Conservation (phyloP, 495 filamentous ascomycete genomes). For the Aspergillus carlsbadensis region DNA sequence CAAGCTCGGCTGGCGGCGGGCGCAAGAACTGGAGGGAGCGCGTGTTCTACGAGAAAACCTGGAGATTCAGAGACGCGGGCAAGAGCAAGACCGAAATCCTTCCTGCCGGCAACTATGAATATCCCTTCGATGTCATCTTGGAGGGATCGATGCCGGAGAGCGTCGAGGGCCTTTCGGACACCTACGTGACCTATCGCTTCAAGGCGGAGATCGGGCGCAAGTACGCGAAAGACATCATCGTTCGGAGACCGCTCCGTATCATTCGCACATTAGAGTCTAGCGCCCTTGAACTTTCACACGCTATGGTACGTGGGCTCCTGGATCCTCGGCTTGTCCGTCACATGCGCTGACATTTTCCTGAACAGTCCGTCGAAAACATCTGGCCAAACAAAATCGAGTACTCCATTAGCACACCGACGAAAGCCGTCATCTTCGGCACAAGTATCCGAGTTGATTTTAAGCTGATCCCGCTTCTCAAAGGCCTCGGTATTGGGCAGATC, state of each 20-base stretch:
- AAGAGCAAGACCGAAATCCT: slow-evolving; percentile 61
- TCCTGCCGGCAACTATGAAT: slow-evolving; percentile 82
- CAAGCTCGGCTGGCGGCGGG: slow-evolving; percentile 42
- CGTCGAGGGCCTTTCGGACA: slow-evolving; percentile 79
- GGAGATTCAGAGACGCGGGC: slow-evolving; percentile 50
- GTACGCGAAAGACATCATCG: slow-evolving; percentile 74
- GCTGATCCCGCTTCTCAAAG: slow-evolving; percentile 82
- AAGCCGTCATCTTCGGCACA: slow-evolving; percentile 89
- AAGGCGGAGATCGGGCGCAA: slow-evolving; percentile 83
- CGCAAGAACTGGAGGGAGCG: slow-evolving; percentile 51
- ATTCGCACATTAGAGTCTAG: slow-evolving; percentile 81
- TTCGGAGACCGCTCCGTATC: slow-evolving; percentile 78
- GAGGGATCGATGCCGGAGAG: slow-evolving; percentile 79
- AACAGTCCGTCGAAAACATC: slow-evolving; percentile 78
- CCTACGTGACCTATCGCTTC: slow-evolving; percentile 81
- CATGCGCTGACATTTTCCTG: slow-evolving; percentile 11
- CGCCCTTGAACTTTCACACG: slow-evolving; percentile 78
- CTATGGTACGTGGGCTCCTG: slow-evolving; percentile 58
- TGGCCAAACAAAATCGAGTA: slow-evolving; percentile 97
- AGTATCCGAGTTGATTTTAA: slow-evolving; percentile 74
- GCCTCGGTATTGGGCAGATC: slow-evolving; percentile 75
- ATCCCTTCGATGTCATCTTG: slow-evolving; percentile 78
- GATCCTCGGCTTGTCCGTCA: neutral
- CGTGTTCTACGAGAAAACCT: slow-evolving; percentile 57
- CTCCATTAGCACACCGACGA: slow-evolving; percentile 81